Evolutionary conservation across 2,329 filamentous ascomycete species (phyloP).

Genomic region (Aspergillus cejpii): DNA sequence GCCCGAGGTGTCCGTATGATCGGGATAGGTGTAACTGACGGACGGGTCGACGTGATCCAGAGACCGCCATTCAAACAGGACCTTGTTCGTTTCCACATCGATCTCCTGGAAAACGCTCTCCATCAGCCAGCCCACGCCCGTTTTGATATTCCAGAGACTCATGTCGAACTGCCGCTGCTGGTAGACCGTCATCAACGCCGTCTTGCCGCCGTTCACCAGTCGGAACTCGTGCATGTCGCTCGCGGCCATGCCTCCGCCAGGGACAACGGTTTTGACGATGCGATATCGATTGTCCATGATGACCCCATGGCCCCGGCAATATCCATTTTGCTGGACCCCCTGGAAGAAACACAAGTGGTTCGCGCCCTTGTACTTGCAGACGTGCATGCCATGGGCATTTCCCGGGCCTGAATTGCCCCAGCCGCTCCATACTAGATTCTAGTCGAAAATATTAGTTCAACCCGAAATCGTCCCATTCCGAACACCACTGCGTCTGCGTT

Average conservation of each 20-base stretch:
- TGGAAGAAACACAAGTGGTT: slow-evolving; percentile 50
- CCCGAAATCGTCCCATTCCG: neutral
- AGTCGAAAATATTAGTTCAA: slow-evolving; percentile 10
- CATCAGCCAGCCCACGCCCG: slow-evolving; percentile 47
- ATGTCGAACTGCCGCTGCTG: slow-evolving; percentile 44
- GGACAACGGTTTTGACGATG: slow-evolving; percentile 44
- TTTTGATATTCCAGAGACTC: slow-evolving; percentile 38
- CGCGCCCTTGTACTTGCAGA: slow-evolving; percentile 44
- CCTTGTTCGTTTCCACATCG: slow-evolving; percentile 44
- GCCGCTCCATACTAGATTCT: slow-evolving; percentile 48
- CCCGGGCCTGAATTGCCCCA: slow-evolving; percentile 46
- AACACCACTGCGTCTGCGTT: slow-evolving; percentile 1
- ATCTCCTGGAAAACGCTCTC: slow-evolving; percentile 50
- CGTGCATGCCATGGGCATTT: slow-evolving; percentile 45
- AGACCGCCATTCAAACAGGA: slow-evolving; percentile 48
- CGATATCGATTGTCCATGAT: slow-evolving; percentile 49
- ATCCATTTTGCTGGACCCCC: slow-evolving; percentile 47
- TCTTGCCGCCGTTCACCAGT: slow-evolving; percentile 41
- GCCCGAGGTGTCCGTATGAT: slow-evolving; percentile 42
- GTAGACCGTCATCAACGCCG: slow-evolving; percentile 38
- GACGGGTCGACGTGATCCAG: slow-evolving; percentile 46
- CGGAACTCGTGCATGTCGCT: slow-evolving; percentile 51
- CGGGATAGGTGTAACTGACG: slow-evolving; percentile 43
- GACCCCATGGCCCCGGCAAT: slow-evolving; percentile 47
- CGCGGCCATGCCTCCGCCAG: slow-evolving; percentile 36